A percentile compares a stretch with the other conserved stretches of the same genome.
Conservation (phyloP, 345 rosid genomes). For the Moricandia arvensis region DNA sequence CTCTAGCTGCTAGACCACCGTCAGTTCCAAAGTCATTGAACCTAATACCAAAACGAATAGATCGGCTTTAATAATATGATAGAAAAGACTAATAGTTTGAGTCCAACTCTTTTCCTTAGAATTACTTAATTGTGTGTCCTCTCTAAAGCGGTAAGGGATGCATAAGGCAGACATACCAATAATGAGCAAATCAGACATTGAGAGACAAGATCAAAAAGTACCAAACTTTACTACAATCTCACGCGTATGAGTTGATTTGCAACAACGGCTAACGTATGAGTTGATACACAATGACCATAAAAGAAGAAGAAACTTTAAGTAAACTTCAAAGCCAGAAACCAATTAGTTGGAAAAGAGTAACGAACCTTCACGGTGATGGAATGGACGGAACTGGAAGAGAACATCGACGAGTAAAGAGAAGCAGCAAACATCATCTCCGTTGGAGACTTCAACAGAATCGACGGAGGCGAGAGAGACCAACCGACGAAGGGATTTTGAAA, state of each 20-base stretch:
- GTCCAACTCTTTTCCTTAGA: background rate
- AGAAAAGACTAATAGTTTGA: background rate
- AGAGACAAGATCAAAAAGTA: background rate
- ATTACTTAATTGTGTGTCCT: background rate
- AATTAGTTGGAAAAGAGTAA: too few relatives aligned
- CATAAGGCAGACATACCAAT: background rate
- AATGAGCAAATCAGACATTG: slow-evolving; percentile 9
- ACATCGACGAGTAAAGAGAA: too few relatives aligned
- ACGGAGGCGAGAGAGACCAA: too few relatives aligned
- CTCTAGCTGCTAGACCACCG: slow-evolving; percentile 88
- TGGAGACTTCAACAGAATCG: too few relatives aligned
- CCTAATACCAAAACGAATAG: slow-evolving; percentile 19
- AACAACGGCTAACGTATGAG: background rate
- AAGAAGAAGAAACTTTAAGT: too few relatives aligned
- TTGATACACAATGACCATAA: too few relatives aligned
- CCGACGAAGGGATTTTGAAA: too few relatives aligned
- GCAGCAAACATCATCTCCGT: too few relatives aligned
- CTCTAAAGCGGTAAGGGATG: background rate
- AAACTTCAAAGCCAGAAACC: too few relatives aligned
- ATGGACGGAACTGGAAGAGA: too few relatives aligned
- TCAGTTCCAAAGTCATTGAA: slow-evolving; percentile 65
- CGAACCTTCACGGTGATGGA: too few relatives aligned
- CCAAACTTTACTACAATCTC: slow-evolving; percentile 11
- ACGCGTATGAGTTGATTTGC: background rate
- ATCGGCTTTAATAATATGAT: too few relatives aligned